Percentiles rank a stretch among this genome's conserved stretches.
phyloP scores from a whole-genome alignment of 1,284 basidiomycete species.

The Stygiomarasmius scandens region DNA sequence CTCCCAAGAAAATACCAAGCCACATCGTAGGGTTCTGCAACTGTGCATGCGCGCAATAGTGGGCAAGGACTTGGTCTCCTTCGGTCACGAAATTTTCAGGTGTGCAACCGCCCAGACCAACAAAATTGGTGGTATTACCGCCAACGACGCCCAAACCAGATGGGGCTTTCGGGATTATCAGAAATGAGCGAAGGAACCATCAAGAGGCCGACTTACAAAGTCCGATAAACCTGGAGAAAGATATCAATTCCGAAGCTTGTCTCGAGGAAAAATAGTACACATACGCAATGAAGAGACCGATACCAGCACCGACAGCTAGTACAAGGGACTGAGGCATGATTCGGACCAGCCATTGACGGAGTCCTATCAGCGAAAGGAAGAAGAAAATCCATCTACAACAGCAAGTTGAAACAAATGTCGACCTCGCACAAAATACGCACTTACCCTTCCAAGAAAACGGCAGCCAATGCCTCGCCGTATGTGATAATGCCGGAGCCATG shows the following conservation, averaged over 20 bases:
- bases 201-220: slow-evolving; percentile 45
- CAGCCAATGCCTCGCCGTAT: slow-evolving; percentile 83
- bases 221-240: slow-evolving; percentile 62
- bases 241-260: slow-evolving; percentile 14
- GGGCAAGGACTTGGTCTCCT: slow-evolving; percentile 37
- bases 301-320: slow-evolving; percentile 83
- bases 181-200: background rate
- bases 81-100: slow-evolving; percentile 44
- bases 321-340: slow-evolving; percentile 88
- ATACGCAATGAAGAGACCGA: slow-evolving; percentile 83
- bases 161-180: slow-evolving; percentile 42
- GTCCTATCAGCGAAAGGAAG: slow-evolving; percentile 78
- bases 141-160: slow-evolving; percentile 79
- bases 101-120: slow-evolving; percentile 82
- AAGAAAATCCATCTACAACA: slow-evolving; percentile 77
- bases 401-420: background rate
- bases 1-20: slow-evolving; percentile 89
- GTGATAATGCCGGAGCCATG: slow-evolving; percentile 78
- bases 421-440: slow-evolving; percentile 20
- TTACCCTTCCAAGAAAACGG: slow-evolving; percentile 86
- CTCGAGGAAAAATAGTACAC: slow-evolving; percentile 25
- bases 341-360: slow-evolving; percentile 89
- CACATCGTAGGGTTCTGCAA: slow-evolving; percentile 80
- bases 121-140: slow-evolving; percentile 70
- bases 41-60: slow-evolving; percentile 71